Base-by-base conservation (phyloP, 768 basidiomycete species). In the Boletus rufocinnamomeus region DNA sequence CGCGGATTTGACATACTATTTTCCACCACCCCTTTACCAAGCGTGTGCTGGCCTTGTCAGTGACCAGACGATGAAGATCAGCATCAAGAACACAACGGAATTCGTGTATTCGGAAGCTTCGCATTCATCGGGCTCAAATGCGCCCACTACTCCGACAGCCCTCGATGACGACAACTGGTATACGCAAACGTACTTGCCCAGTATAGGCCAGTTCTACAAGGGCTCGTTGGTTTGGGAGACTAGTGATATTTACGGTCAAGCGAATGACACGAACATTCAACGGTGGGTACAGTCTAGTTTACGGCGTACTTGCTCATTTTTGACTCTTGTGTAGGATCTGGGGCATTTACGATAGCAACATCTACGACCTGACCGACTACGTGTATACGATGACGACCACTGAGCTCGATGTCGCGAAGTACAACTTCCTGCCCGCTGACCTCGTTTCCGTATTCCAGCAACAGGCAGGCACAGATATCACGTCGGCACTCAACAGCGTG, bases 301-400 rank as follows among this genome's bases (percentile, higher is more conserved):
- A 49, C 56, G 16, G 47, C 56, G 65, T 66, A 46, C 23, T 50
- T 55, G 34, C 40, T 54, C 32, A 11, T 38, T 41, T 38, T 34
- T 67, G 52, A 66, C 51, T 8, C 10, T 59, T 25, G 43, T 34
- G 16, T 52, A 78, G 86, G 60, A 75, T 77, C 56, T 86, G 87
- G 84, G 87, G 75, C 0, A 79, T 88, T 51, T 87, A 83, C 72
- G 73, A 88, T 16, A 74, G 74, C 56, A 71, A 71, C 34, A 70
- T 90, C 34, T 90, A 84, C 70, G 87, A 88, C 63, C 65, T 88
- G 34, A 82, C 84, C 13, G 84, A 89, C 71, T 90, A 90, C 68
- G 75, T 89, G 63, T 79, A 83, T 66, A 88, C 87, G 0, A 66
- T 81, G 63, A 61, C 69, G n/a, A 74, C 73, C 40, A 79, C 80